Conservation (phyloP, 2,329 filamentous ascomycete species). For the Orbilia oligospora region DNA sequence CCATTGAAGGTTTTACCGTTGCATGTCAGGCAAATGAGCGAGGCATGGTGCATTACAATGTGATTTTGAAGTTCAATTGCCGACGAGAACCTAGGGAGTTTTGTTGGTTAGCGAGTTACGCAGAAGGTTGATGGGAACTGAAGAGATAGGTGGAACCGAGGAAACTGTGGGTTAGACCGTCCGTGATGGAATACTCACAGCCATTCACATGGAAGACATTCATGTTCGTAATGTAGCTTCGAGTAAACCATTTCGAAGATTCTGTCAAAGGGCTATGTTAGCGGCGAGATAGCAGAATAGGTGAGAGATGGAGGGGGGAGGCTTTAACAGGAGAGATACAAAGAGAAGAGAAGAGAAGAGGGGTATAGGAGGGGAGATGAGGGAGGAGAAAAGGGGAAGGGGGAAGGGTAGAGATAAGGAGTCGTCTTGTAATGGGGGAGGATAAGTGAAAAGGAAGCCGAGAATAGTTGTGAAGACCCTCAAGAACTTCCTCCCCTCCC, state of each 20-base stretch:
- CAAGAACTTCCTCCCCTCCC: too few species aligned
- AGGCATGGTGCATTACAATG: constrained; percentile 19
- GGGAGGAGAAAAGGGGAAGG: too few species aligned
- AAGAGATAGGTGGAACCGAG: not conserved
- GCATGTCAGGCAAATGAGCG: constrained; percentile 20
- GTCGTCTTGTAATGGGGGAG: too few species aligned
- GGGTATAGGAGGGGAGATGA: too few species aligned
- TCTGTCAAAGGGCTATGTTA: not conserved
- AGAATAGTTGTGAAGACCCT: too few species aligned
- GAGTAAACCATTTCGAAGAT: not conserved
- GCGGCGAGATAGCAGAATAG: too few species aligned
- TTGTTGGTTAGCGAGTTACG: not conserved
- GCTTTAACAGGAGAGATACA: too few species aligned
- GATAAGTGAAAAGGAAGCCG: too few species aligned
- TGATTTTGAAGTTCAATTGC: constrained; percentile 17
- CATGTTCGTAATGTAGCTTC: not conserved
- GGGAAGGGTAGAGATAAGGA: too few species aligned
- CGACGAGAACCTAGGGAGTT: constrained; percentile 11
- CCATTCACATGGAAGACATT: constrained; percentile 22
- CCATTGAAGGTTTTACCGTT: not conserved
- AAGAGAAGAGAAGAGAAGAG: too few species aligned
- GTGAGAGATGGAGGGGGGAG: too few species aligned
- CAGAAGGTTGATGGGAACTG: not conserved
- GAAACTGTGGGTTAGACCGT: not conserved
- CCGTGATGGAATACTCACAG: constrained; percentile 25